These are phyloP conservation scores for Amphicarpaea edgeworthii DNA, from an alignment of 306 rosid genomes.

Conservation along the genomic window DNA sequence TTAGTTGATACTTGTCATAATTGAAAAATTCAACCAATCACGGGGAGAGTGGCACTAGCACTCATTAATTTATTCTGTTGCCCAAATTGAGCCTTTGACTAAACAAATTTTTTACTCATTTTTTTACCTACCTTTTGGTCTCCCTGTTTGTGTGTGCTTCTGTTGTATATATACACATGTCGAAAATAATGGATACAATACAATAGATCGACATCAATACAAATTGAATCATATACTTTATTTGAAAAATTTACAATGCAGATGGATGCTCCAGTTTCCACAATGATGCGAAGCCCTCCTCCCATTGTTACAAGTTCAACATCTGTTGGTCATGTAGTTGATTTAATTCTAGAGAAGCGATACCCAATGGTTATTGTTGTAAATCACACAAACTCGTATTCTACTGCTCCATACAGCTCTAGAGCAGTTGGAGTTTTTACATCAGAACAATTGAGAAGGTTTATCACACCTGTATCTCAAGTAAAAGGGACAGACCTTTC, in stretches of 20 bases:
- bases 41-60: too few relatives aligned
- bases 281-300: slow-evolving; percentile 85
- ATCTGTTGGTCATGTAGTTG: slow-evolving; percentile 68
- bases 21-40: too few relatives aligned
- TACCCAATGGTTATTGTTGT: slow-evolving; percentile 66
- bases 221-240: background rate
- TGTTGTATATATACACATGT: background rate
- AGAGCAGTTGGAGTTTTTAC: slow-evolving; percentile 83
- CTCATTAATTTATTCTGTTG: background rate
- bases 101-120: background rate
- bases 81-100: background rate
- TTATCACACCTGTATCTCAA: slow-evolving; percentile 54
- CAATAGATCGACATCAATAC: background rate
- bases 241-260: slow-evolving; percentile 41
- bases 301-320: slow-evolving; percentile 62
- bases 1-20: too few relatives aligned
- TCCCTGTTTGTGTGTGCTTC: background rate
- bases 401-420: slow-evolving; percentile 50
- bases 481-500: slow-evolving; percentile 47
- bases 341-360: slow-evolving; percentile 67
- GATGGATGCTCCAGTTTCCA: slow-evolving; percentile 74
- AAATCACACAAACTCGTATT: slow-evolving; percentile 51
- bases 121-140: background rate
- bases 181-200: background rate
- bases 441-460: slow-evolving; percentile 54